A percentile compares a stretch with the other conserved stretches of the same genome.
phyloP scores from a whole-genome alignment of 2,329 filamentous ascomycete species.

The Macroventuria anomochaeta region DNA sequence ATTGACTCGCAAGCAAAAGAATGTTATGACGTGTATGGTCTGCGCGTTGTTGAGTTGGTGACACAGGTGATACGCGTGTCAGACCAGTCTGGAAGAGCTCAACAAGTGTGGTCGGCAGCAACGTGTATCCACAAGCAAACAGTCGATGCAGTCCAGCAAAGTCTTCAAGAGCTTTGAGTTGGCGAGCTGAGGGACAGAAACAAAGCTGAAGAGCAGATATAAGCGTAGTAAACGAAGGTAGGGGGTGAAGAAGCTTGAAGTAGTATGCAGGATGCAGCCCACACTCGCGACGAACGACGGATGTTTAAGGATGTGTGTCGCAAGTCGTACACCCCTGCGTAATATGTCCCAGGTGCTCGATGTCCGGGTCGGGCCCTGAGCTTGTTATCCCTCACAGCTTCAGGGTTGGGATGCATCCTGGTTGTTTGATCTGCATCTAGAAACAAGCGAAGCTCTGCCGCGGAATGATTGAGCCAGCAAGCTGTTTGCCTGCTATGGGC shows the following conservation, averaged over 20 bases:
- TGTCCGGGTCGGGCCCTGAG: conserved; percentile 15
- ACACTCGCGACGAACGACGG: conserved; percentile 8
- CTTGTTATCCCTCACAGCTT: conserved; percentile 18
- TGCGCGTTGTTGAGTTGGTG: conserved; percentile 17
- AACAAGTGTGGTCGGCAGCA: conserved; percentile 9
- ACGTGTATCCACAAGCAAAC: conserved; percentile 2
- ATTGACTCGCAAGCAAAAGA: conserved; percentile 12
- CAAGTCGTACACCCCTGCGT: conserved; percentile 25
- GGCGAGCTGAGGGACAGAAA: neutral
- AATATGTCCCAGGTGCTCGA: conserved; percentile 13
- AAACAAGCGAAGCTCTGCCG: conserved; percentile 34
- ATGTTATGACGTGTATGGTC: conserved; percentile 20
- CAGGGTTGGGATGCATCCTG: conserved; percentile 14
- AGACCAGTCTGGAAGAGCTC: conserved; percentile 10
- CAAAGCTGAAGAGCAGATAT: conserved; percentile 4
- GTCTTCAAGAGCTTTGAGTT: conserved; percentile 8
- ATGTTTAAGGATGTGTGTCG: conserved; percentile 33
- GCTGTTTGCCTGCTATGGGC: conserved; percentile 2
- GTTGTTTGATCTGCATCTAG: conserved; percentile 38
- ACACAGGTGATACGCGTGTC: conserved; percentile 20
- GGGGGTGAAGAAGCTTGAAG: conserved; percentile 18
- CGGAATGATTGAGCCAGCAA: conserved; percentile 22
- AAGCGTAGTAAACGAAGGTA: conserved; percentile 19
- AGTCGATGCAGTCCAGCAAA: conserved; percentile 6
- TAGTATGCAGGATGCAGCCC: neutral